Base-by-base conservation (phyloP, 2,329 filamentous ascomycete species). In the Talaromyces sp. region DNA sequence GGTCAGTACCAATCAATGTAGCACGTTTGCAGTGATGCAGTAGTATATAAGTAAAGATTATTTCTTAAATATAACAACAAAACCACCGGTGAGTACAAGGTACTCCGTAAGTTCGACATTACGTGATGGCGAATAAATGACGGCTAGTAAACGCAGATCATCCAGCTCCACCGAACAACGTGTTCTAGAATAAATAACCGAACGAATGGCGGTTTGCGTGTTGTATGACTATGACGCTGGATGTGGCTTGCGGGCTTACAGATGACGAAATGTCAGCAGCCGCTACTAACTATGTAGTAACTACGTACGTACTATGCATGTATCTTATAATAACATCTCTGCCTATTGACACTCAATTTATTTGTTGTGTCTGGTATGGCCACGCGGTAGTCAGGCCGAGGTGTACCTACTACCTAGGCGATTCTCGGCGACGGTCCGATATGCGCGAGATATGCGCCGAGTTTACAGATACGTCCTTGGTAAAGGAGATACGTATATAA, bases 81-180 rank as follows among this genome's bases (percentile, higher is more conserved):
- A n/a, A n/a, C n/a, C n/a, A n/a, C n/a, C n/a, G n/a, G n/a, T n/a
- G n/a, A n/a, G n/a, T n/a, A n/a, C n/a, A n/a, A n/a, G n/a, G n/a
- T n/a, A n/a, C n/a, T n/a, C n/a, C n/a, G n/a, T n/a, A n/a, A 27
- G 11, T 29, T 13, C 19, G 15, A 15, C 25, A 31, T 27, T 51
- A 31, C 49, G 49, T 53, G 27, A 53, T 54, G 6, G n/a, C 51
- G n/a, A 31, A 60, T 60, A 60, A 60, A 61, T 19, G 15, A 61
- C 58, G 5, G 43, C 58, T 51, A 61, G 29, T 38, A 61, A 17
- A 2, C 45, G 59, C 45, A 61, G 59, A 61, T 61, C 59, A 61
- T 60, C 19, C 38, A 25, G 43, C 43, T 36, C 43, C 58, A 49
- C 58, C 29, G 38, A 29, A 60, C 15, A 60, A 34, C 22, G 17